Conservation (phyloP, 495 filamentous ascomycete species). For the Penicillium alfredii region DNA sequence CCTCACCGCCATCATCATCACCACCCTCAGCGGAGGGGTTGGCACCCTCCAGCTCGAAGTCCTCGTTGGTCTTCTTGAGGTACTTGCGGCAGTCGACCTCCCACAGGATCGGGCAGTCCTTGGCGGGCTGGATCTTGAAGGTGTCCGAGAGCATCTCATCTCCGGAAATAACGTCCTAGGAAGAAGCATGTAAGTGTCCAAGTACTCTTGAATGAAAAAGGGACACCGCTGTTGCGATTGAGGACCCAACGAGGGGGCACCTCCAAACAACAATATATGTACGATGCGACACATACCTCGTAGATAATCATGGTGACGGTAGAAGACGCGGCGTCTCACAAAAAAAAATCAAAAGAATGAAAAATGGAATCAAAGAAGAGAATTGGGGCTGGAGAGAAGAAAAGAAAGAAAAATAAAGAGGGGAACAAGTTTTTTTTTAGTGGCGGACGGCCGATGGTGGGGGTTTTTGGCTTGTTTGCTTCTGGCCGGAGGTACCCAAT, state of each 20-base stretch:
- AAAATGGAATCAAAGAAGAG: slow-evolving; percentile 15
- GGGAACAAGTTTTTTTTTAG: slow-evolving; percentile 37
- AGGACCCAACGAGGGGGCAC: too few relatives aligned
- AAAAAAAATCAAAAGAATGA: slow-evolving; percentile 13
- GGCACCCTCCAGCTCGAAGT: slow-evolving; percentile 88
- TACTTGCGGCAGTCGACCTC: slow-evolving; percentile 90
- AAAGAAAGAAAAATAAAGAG: slow-evolving; percentile 35
- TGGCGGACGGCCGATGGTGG: slow-evolving; percentile 24
- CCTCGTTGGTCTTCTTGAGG: slow-evolving; percentile 59
- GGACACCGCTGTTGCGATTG: too few relatives aligned
- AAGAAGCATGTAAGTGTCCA: too few relatives aligned
- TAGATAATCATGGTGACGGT: slow-evolving; percentile 79
- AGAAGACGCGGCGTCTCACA: slow-evolving; percentile 10
- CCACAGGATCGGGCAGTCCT: slow-evolving; percentile 71
- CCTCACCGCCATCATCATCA: slow-evolving; percentile 61
- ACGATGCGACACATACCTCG: slow-evolving; percentile 74
- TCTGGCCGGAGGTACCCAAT: slow-evolving; percentile 2
- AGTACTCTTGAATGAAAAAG: too few relatives aligned
- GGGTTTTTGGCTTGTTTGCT: slow-evolving; percentile 27
- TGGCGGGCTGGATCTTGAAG: slow-evolving; percentile 57
- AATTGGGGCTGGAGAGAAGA: slow-evolving; percentile 17
- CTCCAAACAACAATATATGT: too few relatives aligned
- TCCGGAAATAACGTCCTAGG: slow-evolving; percentile 80
- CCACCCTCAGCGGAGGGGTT: slow-evolving; percentile 93
- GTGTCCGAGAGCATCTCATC: slow-evolving; percentile 97